Evolutionary conservation across 1,284 basidiomycete species (phyloP), one percentile per base, ranked within the genome.

Genomic region (Puccinia horiana): DNA sequence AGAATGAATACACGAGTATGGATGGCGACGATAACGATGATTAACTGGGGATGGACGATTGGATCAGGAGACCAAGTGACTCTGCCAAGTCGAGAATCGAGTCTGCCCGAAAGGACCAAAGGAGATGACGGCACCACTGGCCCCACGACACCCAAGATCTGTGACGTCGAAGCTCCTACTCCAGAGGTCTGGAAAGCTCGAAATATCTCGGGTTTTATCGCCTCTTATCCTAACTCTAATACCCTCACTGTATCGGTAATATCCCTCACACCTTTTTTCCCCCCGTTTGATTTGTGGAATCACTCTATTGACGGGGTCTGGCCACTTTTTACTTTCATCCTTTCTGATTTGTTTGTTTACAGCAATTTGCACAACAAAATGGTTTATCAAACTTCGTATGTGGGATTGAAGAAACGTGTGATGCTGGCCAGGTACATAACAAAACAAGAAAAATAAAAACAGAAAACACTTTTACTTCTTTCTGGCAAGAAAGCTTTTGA

Each of bases 331-430:
- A 16, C 29, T 18, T 2, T 61, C 29, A 6, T 61, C 29, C 8
- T 35, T 61, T 32, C n/a, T 32, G 2, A 4, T 42, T 65, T 18
- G 29, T 47, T 9, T 47, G 2, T 32, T 49, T 49, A 18, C n/a
- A 79, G 77, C 47, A 79, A 79, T 79, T 79, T 32, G 63, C 77
- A 23, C n/a, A 23, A 23, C 37, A 49, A 40, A 52, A 69, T 16
- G 77, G 77, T 29, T 37, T 79, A 8, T 4, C 29, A 4, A 79
- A 79, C 32, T 70, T 79, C 54, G 47, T 54, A 2, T 79, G 77
- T 58, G 77, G 77, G 47, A 70, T 79, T 37, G 77, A 67, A 12
- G 77, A 79, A 54, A 69, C 42, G 32, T 79, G 77, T 32, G 35
- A 79, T 58, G 77, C 77, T 26, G 77, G 77, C 35, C 65, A 79